Conservation (phyloP, 768 basidiomycete species). For the Tulasnella sp. region DNA sequence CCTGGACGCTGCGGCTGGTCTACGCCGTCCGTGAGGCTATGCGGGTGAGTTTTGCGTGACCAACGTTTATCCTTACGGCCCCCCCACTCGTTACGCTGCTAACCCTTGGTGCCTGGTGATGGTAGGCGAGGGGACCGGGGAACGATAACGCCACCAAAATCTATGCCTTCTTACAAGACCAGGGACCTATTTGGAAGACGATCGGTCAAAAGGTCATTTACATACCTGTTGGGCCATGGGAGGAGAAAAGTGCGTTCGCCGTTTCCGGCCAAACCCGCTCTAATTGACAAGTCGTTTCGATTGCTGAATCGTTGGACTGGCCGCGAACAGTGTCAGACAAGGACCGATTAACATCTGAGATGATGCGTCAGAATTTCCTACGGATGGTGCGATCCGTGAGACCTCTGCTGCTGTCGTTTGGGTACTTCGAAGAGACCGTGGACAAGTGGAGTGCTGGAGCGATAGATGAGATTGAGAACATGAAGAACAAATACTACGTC, state of each 20-base stretch:
- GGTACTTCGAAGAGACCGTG: constrained; percentile 21
- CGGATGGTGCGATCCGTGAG: neutral
- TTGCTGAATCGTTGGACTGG: no score
- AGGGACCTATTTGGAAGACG: constrained; percentile 7
- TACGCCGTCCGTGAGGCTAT: neutral
- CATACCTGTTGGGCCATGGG: constrained; percentile 25
- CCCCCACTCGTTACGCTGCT: neutral
- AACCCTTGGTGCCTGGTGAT: neutral
- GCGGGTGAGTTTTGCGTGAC: neutral
- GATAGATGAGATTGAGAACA: neutral
- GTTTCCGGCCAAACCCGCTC: neutral
- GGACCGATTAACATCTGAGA: constrained; percentile 15
- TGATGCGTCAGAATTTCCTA: constrained; percentile 9
- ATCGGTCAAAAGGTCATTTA: constrained; percentile 10
- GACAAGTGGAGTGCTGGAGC: constrained; percentile 4
- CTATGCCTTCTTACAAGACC: neutral
- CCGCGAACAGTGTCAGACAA: neutral
- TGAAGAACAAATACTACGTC: constrained; percentile 8
- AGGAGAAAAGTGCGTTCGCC: constrained; percentile 9
- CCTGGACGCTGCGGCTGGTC: constrained; percentile 11
- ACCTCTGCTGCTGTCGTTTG: constrained; percentile 17
- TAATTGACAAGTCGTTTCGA: neutral
- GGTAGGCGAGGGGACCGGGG: neutral
- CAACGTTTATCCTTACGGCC: no score
- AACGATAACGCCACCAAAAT: neutral